Base-by-base conservation (phyloP, 495 filamentous ascomycete species). In the Talaromyces borbonicus region DNA sequence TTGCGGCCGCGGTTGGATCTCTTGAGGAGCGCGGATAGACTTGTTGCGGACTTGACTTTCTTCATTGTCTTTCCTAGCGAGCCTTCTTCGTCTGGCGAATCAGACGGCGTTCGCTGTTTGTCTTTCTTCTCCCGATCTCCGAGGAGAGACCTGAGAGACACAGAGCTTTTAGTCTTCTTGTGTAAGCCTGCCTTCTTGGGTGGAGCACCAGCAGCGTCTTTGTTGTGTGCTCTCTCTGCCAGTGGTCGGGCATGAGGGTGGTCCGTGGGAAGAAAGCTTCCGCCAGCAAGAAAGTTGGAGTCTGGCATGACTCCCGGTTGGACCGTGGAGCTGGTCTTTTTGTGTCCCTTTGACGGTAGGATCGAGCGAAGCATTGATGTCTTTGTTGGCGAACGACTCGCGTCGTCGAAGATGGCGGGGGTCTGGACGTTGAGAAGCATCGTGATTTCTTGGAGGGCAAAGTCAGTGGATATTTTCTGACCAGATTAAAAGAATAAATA, bases 1-100 rank as follows among this genome's bases (percentile, higher is more conserved):
- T 69, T 69, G 29, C 61, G 65, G 43, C 62, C 65, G 16, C 66
- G 64, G 19, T 72, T 65, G 3, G 66, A 68, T 20, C 66, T 60
- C 40, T 68, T 67, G 36, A 72, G 47, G 23, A 72, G 74, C 3
- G 71, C 80, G 0, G 79, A 74, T 4, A 94, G 68, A 55, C 84
- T 90, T 37, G 84, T 88, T 4, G 84, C 73, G 0, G 88, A 93
- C 55, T 93, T 94, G 14, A 79, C 75, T 70, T 90, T 93, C 62
- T 89, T 90, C 43, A 46, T 46, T n/a, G 26, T 42, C 19, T 31
- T 42, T 31, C 22, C 39, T 14, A 35, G 15, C 11, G 25, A 32
- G 5, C 83, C 53, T 12, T 60, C 53, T n/a, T 60, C 59, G 16
- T 59, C 53, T 12, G 35, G 16, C 5, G 49, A 53, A 32, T 75